phyloP scores from a whole-genome alignment of 225 moss, liverwort and hornwort species.

The Takakia lepidozioides region DNA sequence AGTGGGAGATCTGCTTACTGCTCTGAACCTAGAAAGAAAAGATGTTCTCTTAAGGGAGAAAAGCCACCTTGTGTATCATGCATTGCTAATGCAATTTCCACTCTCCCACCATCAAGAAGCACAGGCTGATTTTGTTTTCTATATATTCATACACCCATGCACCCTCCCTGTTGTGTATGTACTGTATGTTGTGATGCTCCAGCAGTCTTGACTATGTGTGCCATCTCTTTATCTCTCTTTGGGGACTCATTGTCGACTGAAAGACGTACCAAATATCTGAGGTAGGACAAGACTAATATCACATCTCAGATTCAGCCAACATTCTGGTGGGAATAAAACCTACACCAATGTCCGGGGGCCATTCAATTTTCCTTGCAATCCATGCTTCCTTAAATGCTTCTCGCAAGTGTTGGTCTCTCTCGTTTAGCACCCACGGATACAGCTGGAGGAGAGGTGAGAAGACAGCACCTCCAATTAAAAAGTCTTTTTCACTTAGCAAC shows the following conservation, averaged over 20 bases:
- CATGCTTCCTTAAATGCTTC: constrained; percentile 29
- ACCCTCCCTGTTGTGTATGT: no score
- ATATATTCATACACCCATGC: no score
- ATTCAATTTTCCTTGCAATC: constrained; percentile 39
- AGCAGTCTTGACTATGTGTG: background rate
- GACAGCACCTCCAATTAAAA: constrained; percentile 11
- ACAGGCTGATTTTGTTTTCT: no score
- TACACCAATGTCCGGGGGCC: constrained; percentile 29
- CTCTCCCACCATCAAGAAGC: no score
- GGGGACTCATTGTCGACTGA: background rate
- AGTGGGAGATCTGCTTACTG: no score
- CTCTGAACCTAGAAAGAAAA: no score
- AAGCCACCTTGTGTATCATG: no score
- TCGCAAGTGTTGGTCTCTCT: constrained; percentile 20
- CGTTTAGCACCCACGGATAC: constrained; percentile 37
- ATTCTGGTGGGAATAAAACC: background rate
- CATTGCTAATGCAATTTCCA: no score
- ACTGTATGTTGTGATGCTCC: no score
- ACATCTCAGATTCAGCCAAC: background rate
- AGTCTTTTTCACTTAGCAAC: constrained; percentile 14
- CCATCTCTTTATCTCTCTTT: background rate
- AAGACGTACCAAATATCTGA: background rate
- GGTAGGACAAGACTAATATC: background rate
- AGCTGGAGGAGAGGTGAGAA: constrained; percentile 28
- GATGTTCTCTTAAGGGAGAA: no score